phyloP scores from a whole-genome alignment of 371 early-diverging fungal genomes.

The Circinella minor region DNA sequence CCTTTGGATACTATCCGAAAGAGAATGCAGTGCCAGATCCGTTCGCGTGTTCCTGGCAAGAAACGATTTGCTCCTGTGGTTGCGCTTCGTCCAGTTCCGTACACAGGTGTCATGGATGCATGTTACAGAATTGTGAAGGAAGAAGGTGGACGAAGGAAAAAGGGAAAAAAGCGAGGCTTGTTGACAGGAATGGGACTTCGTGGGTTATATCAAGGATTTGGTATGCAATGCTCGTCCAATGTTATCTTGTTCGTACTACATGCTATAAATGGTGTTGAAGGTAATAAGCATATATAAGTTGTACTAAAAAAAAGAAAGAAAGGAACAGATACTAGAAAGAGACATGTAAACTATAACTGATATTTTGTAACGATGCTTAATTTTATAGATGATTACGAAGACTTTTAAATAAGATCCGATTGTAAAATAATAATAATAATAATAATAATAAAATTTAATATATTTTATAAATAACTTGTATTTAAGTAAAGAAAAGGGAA shows the following conservation, averaged over 20 bases:
- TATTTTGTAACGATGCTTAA: not conserved
- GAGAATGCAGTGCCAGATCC: slow-evolving; percentile 83
- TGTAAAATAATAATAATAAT: not conserved
- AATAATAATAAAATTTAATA: not conserved
- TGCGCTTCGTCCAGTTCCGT: slow-evolving; percentile 77
- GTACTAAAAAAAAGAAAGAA: no score
- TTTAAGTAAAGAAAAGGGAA: no score
- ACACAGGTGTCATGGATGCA: slow-evolving; percentile 85
- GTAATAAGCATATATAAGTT: slow-evolving; percentile 26
- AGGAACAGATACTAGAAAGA: no score
- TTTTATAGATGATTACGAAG: slow-evolving; percentile 29
- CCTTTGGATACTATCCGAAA: slow-evolving; percentile 91
- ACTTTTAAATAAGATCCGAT: slow-evolving; percentile 17
- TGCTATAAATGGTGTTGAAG: slow-evolving; percentile 60
- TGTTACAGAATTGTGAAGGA: slow-evolving; percentile 79
- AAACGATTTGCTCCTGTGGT: slow-evolving; percentile 80
- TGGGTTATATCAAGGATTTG: slow-evolving; percentile 81
- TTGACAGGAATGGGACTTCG: slow-evolving; percentile 64
- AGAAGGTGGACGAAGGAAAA: slow-evolving; percentile 68
- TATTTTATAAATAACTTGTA: not conserved
- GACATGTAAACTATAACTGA: no score
- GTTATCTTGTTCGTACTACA: slow-evolving; percentile 66
- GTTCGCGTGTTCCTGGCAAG: slow-evolving; percentile 51
- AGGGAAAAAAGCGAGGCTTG: slow-evolving; percentile 25
- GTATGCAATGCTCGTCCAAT: slow-evolving; percentile 70